phyloP scores from a whole-genome alignment of 192 early-diverging fungal genomes.

The Podila clonocystis region DNA sequence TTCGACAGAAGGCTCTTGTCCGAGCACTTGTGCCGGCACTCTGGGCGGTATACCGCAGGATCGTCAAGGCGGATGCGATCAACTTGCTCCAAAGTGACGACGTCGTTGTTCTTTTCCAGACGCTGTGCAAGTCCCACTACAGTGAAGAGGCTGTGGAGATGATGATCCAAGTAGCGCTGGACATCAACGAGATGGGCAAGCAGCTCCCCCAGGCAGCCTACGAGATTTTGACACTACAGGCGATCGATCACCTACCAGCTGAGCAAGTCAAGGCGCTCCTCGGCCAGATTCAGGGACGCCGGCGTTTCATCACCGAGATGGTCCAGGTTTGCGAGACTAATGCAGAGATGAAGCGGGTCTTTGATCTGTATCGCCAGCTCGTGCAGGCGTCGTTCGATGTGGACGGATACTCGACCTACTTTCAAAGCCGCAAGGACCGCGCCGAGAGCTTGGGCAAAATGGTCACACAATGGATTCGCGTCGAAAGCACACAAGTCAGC shows the following conservation, averaged over 20 bases:
- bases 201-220: conserved; percentile 42
- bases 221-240: conserved; percentile 20
- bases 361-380: conserved; percentile 20
- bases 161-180: conserved; percentile 43
- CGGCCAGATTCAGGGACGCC: conserved; percentile 43
- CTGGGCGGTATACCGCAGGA: conserved; percentile 23
- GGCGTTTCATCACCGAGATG: conserved; percentile 37
- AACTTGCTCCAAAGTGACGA: conserved; percentile 19
- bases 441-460: conserved; percentile 10
- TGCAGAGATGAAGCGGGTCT: conserved; percentile 28
- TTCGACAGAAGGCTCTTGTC: conserved; percentile 32
- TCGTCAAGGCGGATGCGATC: conserved; percentile 18
- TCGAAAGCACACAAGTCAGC: background rate
- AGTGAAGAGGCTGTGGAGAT: conserved; percentile 44
- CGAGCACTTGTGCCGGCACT: conserved; percentile 11
- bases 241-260: conserved; percentile 22
- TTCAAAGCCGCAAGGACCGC: conserved; percentile 24
- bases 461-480: conserved; percentile 20
- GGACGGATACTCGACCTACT: conserved; percentile 33
- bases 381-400: conserved; percentile 21
- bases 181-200: conserved; percentile 36
- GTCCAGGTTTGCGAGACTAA: conserved; percentile 39
- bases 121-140: conserved; percentile 9
- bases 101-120: conserved; percentile 23
- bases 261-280: conserved; percentile 34